Evolutionary conservation across 352 stramenopile species (phyloP).

Genomic region (Phytopythium boreale): DNA sequence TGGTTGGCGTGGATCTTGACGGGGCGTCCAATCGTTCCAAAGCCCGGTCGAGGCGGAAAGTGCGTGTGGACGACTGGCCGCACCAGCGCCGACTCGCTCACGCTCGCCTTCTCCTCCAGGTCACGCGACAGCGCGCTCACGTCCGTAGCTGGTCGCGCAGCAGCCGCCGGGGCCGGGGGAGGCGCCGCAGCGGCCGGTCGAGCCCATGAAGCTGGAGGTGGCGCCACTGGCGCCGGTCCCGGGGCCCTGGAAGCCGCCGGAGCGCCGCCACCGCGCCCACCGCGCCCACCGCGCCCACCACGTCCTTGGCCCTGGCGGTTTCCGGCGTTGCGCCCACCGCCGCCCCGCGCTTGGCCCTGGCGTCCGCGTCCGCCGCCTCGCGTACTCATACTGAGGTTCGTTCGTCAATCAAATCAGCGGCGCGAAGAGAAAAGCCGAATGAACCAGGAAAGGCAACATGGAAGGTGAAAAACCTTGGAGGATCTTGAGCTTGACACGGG

Average conservation of each 20-base stretch:
- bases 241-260: conserved; percentile 2
- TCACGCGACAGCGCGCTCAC: conserved; percentile 14
- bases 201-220: conserved; percentile 6
- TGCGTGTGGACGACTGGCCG: conserved; percentile 31
- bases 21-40: conserved; percentile 36
- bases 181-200: not conserved
- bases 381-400: conserved; percentile 1
- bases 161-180: conserved; percentile 13
- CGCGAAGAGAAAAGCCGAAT: conserved; percentile 5
- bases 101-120: conserved; percentile 38
- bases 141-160: not conserved
- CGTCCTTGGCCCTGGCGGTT: not conserved
- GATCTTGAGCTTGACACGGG: not conserved
- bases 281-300: conserved; percentile 16
- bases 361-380: conserved; percentile 3
- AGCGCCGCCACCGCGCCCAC: conserved; percentile 22
- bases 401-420: not conserved
- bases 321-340: not conserved
- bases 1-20: conserved; percentile 63
- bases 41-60: conserved; percentile 52
- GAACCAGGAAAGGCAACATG: not conserved
- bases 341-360: not conserved
- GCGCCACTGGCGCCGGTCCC: conserved; percentile 6
- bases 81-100: conserved; percentile 24
- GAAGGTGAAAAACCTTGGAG: not conserved